A percentile compares a stretch with the other conserved stretches of the same genome.
Evolutionary conservation across 2,329 filamentous ascomycete species (phyloP).

Genomic region (Aspergillus quadricinctus): DNA sequence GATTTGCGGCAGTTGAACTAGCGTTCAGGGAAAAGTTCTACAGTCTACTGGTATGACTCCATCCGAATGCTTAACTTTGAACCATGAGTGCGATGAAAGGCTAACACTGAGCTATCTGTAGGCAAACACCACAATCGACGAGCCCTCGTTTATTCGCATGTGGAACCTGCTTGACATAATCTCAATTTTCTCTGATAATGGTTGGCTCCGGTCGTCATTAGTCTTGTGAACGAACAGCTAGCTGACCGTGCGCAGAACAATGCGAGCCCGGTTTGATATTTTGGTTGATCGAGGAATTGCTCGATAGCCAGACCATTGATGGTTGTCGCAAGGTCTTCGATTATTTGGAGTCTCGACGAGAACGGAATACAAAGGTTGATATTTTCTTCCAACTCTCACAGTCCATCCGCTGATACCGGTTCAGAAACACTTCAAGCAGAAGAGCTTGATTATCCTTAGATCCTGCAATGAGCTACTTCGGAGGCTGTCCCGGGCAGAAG

Average conservation of each 20-base stretch:
- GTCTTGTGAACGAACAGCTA: not conserved
- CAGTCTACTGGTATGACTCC: constrained; percentile 62
- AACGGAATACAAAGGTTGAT: constrained; percentile 67
- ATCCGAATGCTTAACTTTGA: not conserved
- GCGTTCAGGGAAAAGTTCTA: constrained; percentile 79
- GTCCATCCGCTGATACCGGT: constrained; percentile 19
- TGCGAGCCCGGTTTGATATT: constrained; percentile 78
- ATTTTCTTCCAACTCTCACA: not conserved
- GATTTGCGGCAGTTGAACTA: constrained; percentile 71
- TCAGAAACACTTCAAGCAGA: constrained; percentile 68
- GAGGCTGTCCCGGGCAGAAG: constrained; percentile 87
- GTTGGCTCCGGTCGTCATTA: constrained; percentile 46
- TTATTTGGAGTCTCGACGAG: constrained; percentile 87
- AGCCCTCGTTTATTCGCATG: constrained; percentile 72
- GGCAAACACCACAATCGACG: constrained; percentile 71
- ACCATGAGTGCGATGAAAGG: not conserved
- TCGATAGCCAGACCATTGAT: constrained; percentile 92
- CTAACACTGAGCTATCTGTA: constrained; percentile 32
- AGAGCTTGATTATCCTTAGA: constrained; percentile 83
- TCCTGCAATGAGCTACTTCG: constrained; percentile 94
- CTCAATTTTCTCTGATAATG: constrained; percentile 79
- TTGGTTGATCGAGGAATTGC: constrained; percentile 87
- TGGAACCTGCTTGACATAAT: constrained; percentile 94
- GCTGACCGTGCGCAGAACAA: constrained; percentile 39
- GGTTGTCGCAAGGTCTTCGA: constrained; percentile 90